A percentile compares a stretch with the other conserved stretches of the same genome.
Evolutionary conservation across 108 stramenopile species (phyloP).

Genomic region (Schizochytrium sp.): DNA sequence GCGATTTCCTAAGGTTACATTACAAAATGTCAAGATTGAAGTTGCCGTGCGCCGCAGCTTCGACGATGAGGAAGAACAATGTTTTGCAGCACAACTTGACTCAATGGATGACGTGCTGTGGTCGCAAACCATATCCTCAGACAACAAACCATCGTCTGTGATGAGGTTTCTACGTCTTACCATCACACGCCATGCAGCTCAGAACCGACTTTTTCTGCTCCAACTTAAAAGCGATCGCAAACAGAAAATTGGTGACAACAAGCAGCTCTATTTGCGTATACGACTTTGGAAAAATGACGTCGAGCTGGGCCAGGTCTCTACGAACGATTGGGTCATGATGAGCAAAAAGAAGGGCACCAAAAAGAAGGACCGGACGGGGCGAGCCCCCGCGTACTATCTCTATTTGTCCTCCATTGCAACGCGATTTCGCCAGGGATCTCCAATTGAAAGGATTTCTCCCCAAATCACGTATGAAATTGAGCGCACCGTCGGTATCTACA

Average conservation of each 20-base stretch:
- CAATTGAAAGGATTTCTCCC: not conserved
- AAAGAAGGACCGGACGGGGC: not conserved
- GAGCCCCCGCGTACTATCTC: not conserved
- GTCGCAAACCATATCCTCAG: no score
- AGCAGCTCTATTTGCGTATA: not conserved
- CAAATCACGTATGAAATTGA: not conserved
- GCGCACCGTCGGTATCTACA: not conserved
- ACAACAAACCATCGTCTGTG: no score
- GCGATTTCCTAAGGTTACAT: not conserved
- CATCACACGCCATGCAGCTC: not conserved
- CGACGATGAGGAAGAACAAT: not conserved
- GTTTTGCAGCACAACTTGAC: not conserved
- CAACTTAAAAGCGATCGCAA: not conserved
- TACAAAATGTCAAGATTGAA: not conserved
- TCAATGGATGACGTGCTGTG: not conserved
- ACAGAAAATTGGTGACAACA: not conserved
- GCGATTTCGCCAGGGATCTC: not conserved
- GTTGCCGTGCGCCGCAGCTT: not conserved
- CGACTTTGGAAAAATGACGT: not conserved
- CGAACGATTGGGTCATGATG: not conserved
- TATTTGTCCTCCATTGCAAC: not conserved
- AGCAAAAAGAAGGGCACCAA: slow-evolving; percentile 27
- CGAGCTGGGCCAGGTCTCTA: not conserved
- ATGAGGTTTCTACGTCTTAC: not conserved
- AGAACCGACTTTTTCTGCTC: not conserved